Percentiles rank a stretch among this genome's conserved stretches.
These are phyloP conservation scores for Sphaerulina populicola DNA, from an alignment of 2,329 filamentous ascomycete genomes.

Conservation along the genomic window DNA sequence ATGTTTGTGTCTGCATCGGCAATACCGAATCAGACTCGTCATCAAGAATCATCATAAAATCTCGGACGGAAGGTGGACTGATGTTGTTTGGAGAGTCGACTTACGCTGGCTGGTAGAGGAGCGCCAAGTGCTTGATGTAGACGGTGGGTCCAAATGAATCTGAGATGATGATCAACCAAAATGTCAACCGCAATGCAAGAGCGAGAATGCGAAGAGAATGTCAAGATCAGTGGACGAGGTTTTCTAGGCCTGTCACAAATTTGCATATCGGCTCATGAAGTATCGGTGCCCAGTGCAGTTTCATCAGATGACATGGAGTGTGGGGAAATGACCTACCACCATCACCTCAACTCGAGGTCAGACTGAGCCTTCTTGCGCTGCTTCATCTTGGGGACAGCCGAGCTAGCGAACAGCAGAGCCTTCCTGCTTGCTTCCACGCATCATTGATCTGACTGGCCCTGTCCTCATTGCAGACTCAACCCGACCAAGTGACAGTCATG, in stretches of 20 bases:
- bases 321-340: constrained; percentile 10
- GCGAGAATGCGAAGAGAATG: neutral
- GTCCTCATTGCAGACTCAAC: constrained; percentile 4
- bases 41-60: constrained; percentile 33
- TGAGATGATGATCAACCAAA: neutral
- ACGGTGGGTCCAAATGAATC: neutral
- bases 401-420: neutral
- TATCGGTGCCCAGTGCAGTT: constrained; percentile 35
- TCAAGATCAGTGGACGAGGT: constrained; percentile 37
- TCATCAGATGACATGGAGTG: constrained; percentile 28
- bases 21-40: constrained; percentile 36
- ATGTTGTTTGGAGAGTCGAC: neutral
- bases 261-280: constrained; percentile 31
- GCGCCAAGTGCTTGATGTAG: neutral
- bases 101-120: neutral
- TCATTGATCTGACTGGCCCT: constrained; percentile 14
- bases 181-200: neutral
- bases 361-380: constrained; percentile 18
- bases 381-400: constrained; percentile 14
- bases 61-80: constrained; percentile 5
- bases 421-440: constrained; percentile 10
- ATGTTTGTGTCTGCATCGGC: constrained; percentile 34
- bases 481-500: constrained; percentile 11
- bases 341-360: constrained; percentile 3
- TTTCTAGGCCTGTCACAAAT: constrained; percentile 40